phyloP scores from a whole-genome alignment of 2,329 filamentous ascomycete species.

The Apiospora aurea region DNA sequence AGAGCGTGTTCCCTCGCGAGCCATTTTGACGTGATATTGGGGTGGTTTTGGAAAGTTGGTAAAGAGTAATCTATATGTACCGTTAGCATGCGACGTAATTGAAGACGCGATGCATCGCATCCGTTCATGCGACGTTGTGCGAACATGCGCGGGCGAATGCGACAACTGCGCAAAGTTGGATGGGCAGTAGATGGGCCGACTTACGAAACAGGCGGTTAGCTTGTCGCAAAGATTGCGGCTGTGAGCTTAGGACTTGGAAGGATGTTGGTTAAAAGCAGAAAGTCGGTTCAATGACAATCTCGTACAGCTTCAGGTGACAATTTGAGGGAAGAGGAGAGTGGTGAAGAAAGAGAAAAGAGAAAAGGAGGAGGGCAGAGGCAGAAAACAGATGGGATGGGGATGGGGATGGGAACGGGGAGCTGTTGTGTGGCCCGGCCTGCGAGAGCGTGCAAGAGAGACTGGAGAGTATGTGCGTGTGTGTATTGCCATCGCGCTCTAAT shows the following conservation, averaged over 20 bases:
- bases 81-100: constrained; percentile 37
- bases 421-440: constrained; percentile 12
- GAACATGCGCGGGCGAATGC: constrained; percentile 40
- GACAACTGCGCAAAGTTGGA: constrained; percentile 34
- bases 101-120: constrained; percentile 23
- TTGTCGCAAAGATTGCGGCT: constrained; percentile 9
- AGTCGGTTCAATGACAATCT: constrained; percentile 25
- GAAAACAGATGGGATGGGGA: constrained; percentile 30
- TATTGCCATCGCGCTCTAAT: constrained; percentile 14
- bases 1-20: constrained; percentile 60
- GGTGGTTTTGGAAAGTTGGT: constrained; percentile 22
- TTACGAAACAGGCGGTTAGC: constrained; percentile 25
- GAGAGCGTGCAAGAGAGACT: not conserved
- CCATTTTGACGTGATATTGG: constrained; percentile 44
- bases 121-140: constrained; percentile 34
- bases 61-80: constrained; percentile 26
- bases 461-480: not conserved
- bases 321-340: constrained; percentile 25
- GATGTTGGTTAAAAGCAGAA: constrained; percentile 26
- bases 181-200: constrained; percentile 30
- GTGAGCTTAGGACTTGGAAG: constrained; percentile 22
- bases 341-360: constrained; percentile 27
- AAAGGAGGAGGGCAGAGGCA: constrained; percentile 24
- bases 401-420: constrained; percentile 24
- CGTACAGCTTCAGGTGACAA: constrained; percentile 25